Evolutionary conservation across 495 filamentous ascomycete species (phyloP), one percentile per base, ranked within the genome.

Genomic region (Neurospora sp.): DNA sequence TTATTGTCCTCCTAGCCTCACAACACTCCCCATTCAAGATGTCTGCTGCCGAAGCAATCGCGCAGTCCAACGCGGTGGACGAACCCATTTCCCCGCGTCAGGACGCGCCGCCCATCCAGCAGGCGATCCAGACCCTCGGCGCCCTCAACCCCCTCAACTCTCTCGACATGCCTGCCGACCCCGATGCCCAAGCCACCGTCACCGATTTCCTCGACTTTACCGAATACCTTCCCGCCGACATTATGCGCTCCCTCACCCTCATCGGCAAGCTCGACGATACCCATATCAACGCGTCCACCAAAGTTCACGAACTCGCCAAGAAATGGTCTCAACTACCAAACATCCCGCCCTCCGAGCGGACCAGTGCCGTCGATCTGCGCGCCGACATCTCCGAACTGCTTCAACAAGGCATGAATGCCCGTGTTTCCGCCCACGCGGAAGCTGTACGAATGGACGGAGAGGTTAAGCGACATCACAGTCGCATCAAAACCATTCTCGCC

Each of bases 131-230:
- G 40, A 72, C 79, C 1, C 72, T 81, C n/a, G 74, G 76, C 42
- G 79, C 73, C 59, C 77, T 82, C 31, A 78, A 77, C 40, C 75
- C 81, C 0, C 77, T 84, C 61, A 74, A 72, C 69, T 70, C 76
- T 12, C 76, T 82, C 72, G 77, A 79, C 69, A 78, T 84, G 77
- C 83, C 83, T 75, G 83, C 88, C 45, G 94, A 99, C 77, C 95
- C 95, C 22, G 96, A 99, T 82, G 92, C 93, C n/a, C 93, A 97
- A 75, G 91, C 94, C 9, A 96, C 93, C 71, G 91, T 98, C 18
- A 95, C 92, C 74, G 96, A 99, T 83, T 99, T 94, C 81, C 91
- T 97, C 76, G 96, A 98, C 81, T 97, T 90, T 81, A 98, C 96
- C 74, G 96, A 99, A 84, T 96, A 96, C 84, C 92, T 98, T 22